Conservation (phyloP, 129 eudicot species). For the Pseudognaphalium luteoalbum region DNA sequence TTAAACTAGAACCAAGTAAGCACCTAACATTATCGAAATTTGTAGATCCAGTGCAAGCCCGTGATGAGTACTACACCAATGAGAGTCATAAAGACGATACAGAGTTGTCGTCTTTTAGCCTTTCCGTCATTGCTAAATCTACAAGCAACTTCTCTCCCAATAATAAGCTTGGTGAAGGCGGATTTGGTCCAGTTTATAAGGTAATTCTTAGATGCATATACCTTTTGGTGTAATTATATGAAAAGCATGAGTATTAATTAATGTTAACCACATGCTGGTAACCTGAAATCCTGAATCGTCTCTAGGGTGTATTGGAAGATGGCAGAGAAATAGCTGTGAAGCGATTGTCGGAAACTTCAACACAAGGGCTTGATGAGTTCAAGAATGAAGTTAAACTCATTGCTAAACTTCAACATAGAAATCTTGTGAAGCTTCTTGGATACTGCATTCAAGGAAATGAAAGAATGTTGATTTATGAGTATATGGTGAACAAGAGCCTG, state of each 20-base stretch:
- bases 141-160: background rate
- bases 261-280: background rate
- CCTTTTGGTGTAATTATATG: too few species aligned
- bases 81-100: background rate
- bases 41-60: conserved; percentile 2
- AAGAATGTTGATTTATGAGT: conserved; percentile 34
- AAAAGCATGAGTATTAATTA: background rate
- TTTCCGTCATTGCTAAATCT: background rate
- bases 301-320: conserved; percentile 30
- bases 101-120: background rate
- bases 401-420: conserved; percentile 45
- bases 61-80: background rate
- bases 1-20: background rate
- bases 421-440: conserved; percentile 45
- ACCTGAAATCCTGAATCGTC: background rate
- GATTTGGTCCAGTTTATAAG: conserved; percentile 14
- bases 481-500: conserved; percentile 34
- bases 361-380: conserved; percentile 36
- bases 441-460: conserved; percentile 39
- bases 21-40: background rate
- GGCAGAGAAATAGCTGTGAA: conserved; percentile 37
- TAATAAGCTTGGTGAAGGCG: conserved; percentile 9
- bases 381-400: conserved; percentile 37
- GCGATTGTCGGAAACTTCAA: conserved; percentile 24
- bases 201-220: background rate